Conservation (phyloP, 192 early-diverging fungal species). For the Coemansia sp. region DNA sequence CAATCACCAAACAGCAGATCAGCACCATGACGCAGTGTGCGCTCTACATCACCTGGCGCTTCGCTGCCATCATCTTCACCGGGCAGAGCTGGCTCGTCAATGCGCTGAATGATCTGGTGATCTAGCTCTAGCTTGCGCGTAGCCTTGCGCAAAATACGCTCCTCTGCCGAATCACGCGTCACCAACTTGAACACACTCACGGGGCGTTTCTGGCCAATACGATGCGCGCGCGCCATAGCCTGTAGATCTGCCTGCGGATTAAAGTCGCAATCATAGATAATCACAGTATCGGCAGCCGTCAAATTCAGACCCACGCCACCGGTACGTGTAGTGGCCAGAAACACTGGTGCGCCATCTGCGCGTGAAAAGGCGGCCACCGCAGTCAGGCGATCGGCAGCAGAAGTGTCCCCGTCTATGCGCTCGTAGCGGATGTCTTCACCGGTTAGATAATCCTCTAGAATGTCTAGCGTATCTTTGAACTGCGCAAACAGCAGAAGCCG, state of each 20-base stretch:
- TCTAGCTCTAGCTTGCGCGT: conserved; percentile 97
- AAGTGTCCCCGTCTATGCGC: conserved; percentile 87
- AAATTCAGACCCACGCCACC: conserved; percentile 95
- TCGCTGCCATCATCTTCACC: conserved; percentile 5
- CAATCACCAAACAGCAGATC: conserved; percentile 67
- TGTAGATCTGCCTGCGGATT: conserved; percentile 96
- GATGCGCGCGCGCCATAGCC: conserved; percentile 94
- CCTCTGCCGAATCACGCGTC: conserved; percentile 92
- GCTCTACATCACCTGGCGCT: conserved; percentile 18
- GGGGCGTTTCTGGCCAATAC: conserved; percentile 93
- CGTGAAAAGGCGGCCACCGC: conserved; percentile 89
- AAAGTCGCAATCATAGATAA: conserved; percentile 89
- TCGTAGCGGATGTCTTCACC: conserved; percentile 74
- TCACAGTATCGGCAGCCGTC: conserved; percentile 91
- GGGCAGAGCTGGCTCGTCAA: conserved; percentile 48
- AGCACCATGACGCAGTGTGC: conserved; percentile 88
- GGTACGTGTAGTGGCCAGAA: conserved; percentile 89
- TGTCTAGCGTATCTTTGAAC: conserved; percentile 89
- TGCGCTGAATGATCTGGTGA: conserved; percentile 92
- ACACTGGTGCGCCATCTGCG: conserved; percentile 80
- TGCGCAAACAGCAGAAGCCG: conserved; percentile 96
- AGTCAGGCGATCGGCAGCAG: conserved; percentile 73
- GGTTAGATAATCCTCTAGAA: conserved; percentile 84
- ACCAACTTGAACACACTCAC: conserved; percentile 96
- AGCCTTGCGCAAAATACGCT: conserved; percentile 91